Evolutionary conservation across 2,329 filamentous ascomycete genomes (phyloP).

Genomic region (Diaporthe helianthi): DNA sequence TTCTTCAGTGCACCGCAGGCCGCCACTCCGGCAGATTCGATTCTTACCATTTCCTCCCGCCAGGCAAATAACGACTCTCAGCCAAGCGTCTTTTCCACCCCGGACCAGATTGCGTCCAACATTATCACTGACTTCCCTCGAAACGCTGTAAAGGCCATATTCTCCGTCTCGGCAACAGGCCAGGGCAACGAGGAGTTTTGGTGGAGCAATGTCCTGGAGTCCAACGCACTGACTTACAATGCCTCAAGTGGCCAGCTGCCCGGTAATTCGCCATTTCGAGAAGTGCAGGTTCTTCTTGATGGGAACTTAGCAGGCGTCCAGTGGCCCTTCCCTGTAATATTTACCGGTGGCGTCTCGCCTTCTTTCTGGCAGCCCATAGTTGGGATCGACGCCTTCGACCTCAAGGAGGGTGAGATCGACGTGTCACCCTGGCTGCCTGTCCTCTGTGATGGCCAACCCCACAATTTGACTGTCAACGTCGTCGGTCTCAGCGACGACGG

Average conservation of each 20-base stretch:
- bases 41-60: slow-evolving; percentile 70
- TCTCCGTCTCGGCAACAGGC: slow-evolving; percentile 77
- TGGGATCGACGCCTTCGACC: slow-evolving; percentile 79
- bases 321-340: slow-evolving; percentile 84
- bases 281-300: slow-evolving; percentile 79
- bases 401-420: slow-evolving; percentile 82
- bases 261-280: slow-evolving; percentile 76
- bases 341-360: slow-evolving; percentile 80
- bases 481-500: slow-evolving; percentile 67
- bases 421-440: slow-evolving; percentile 77
- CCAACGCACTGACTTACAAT: slow-evolving; percentile 65
- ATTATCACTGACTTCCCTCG: slow-evolving; percentile 64
- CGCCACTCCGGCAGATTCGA: slow-evolving; percentile 63
- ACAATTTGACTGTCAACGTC: slow-evolving; percentile 74
- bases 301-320: slow-evolving; percentile 73
- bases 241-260: slow-evolving; percentile 62
- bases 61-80: slow-evolving; percentile 56
- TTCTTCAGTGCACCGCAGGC: slow-evolving; percentile 52
- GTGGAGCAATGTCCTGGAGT: slow-evolving; percentile 78
- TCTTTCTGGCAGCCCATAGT: slow-evolving; percentile 80
- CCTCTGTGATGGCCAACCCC: slow-evolving; percentile 68
- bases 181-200: slow-evolving; percentile 83
- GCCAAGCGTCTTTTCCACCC: slow-evolving; percentile 72
- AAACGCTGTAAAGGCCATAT: slow-evolving; percentile 72
- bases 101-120: slow-evolving; percentile 65